These are phyloP conservation scores for Fragilaria crotonensis DNA, from an alignment of 108 stramenopile species.

Conservation along the genomic window DNA sequence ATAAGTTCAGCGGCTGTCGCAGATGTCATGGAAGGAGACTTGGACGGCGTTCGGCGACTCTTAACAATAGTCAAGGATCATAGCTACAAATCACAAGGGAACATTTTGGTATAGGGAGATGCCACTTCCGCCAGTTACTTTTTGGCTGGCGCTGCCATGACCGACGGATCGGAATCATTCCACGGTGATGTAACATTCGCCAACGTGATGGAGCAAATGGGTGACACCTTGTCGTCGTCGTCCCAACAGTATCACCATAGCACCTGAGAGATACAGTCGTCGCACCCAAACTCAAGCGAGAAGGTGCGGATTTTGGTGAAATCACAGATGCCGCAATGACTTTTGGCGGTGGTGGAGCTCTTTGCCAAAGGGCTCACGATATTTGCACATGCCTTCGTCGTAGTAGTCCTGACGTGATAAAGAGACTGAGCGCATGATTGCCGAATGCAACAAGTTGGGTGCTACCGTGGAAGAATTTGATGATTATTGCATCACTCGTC, in stretches of 20 bases:
- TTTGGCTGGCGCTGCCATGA: constrained; percentile 94
- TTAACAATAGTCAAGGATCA: constrained; percentile 47
- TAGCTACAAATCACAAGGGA: constrained; percentile 60
- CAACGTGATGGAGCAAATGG: constrained; percentile 90
- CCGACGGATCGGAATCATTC: constrained; percentile 83
- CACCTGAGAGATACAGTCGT: too few relatives aligned
- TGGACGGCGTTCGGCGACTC: constrained; percentile 66
- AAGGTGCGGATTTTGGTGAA: constrained; percentile 93
- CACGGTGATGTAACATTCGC: constrained; percentile 97
- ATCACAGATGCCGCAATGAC: too few relatives aligned
- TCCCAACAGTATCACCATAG: constrained; percentile 87
- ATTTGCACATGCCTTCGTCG: constrained; percentile 94
- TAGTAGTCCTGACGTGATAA: constrained; percentile 96
- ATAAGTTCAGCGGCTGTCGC: constrained; percentile 86
- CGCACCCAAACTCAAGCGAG: constrained; percentile 73
- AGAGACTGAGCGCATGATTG: constrained; percentile 98
- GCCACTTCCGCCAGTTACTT: constrained; percentile 95
- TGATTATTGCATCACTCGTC: constrained; percentile 92
- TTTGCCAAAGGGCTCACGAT: constrained; percentile 96
- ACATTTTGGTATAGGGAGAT: constrained; percentile 93
- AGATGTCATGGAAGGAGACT: constrained; percentile 62
- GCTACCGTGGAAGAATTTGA: constrained; percentile 89
- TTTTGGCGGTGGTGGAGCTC: constrained; percentile 89
- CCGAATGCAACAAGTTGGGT: too few relatives aligned
- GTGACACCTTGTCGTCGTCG: constrained; percentile 86